Conservation (phyloP, 129 eudicot species). For the Flaveria linearis region DNA sequence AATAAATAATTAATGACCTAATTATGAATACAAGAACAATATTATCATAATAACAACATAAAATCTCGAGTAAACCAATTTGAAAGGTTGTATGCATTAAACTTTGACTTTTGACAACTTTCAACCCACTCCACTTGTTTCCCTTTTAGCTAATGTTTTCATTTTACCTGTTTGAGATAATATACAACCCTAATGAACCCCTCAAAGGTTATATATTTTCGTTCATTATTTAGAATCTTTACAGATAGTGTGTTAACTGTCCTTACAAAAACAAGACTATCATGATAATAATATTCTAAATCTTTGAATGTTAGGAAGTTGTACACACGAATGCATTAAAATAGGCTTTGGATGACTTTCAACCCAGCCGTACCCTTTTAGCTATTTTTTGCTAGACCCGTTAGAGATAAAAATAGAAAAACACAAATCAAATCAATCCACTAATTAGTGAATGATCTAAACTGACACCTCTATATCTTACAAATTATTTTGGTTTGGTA, state of each 20-base stretch:
- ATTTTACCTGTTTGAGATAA: not conserved
- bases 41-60: not conserved
- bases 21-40: not conserved
- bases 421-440: not conserved
- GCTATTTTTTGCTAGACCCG: no score
- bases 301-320: not conserved
- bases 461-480: not conserved
- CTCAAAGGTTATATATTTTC: not conserved
- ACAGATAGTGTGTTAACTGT: not conserved
- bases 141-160: not conserved
- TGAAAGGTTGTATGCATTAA: constrained; percentile 1
- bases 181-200: not conserved
- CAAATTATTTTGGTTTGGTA: constrained; percentile 15
- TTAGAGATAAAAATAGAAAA: not conserved
- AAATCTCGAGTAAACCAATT: not conserved
- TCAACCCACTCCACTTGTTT: not conserved
- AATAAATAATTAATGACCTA: not conserved
- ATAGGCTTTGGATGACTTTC: not conserved
- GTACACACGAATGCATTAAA: not conserved
- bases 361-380: not conserved
- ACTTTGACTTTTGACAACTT: not conserved
- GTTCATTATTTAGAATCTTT: not conserved
- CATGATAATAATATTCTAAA: not conserved
- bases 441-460: not conserved
- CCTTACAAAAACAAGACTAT: not conserved